Percentiles rank a stretch among this genome's conserved stretches.
phyloP scores from a whole-genome alignment of 805 yeast species.

The Ogataea nakhonphanomensis region DNA sequence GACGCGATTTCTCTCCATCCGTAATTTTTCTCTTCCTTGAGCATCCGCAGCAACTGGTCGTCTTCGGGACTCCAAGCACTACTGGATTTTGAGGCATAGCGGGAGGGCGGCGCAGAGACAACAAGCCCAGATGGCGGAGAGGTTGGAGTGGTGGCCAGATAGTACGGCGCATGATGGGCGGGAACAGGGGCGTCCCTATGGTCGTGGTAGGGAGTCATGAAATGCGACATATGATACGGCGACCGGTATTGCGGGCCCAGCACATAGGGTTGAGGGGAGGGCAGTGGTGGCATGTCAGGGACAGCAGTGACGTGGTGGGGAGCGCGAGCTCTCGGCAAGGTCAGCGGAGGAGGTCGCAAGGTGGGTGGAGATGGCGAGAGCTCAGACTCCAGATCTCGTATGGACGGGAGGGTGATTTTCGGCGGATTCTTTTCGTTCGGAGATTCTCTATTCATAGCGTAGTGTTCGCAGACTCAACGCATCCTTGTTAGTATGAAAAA shows the following conservation, averaged over 20 bases:
- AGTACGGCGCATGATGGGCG: neutral
- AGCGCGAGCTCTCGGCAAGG: neutral
- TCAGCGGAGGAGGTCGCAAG: slow-evolving; percentile 1
- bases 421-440: neutral
- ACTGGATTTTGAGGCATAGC: slow-evolving; percentile 22
- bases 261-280: neutral
- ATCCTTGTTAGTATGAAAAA: too few species aligned
- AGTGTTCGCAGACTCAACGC: too few species aligned
- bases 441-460: slow-evolving; percentile 2
- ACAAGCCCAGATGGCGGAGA: neutral
- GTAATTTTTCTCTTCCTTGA: slow-evolving; percentile 77
- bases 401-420: slow-evolving; percentile 17
- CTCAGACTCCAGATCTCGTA: slow-evolving; percentile 10
- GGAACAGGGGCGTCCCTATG: too few species aligned
- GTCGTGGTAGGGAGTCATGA: too few species aligned
- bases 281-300: slow-evolving; percentile 1
- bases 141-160: neutral
- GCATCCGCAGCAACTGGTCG: slow-evolving; percentile 64
- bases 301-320: slow-evolving; percentile 1
- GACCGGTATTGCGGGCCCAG: neutral
- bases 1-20: slow-evolving; percentile 89
- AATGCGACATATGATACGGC: too few species aligned
- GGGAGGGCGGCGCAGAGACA: slow-evolving; percentile 2
- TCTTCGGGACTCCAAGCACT: slow-evolving; percentile 77
- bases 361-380: slow-evolving; percentile 9